Base-by-base conservation (phyloP, 2,329 filamentous ascomycete genomes). In the Parastagonospora nodorum region DNA sequence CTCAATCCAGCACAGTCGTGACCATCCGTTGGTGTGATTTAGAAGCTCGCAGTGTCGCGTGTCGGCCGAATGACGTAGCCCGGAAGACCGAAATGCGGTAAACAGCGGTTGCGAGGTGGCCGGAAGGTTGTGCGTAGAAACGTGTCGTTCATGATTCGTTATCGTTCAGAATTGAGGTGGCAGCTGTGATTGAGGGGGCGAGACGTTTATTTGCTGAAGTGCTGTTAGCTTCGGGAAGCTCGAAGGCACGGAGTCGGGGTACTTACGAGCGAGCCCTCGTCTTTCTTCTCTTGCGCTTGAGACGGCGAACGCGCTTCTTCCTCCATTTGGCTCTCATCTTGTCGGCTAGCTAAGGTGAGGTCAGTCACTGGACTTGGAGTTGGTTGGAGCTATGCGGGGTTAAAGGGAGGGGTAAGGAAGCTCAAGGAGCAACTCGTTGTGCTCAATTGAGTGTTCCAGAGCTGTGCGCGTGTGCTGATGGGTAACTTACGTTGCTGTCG, bases 281-380 rank as follows among this genome's bases (percentile, higher is more conserved):
- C 93, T 99, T 99, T 92, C 94, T 95, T 84, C 94, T 92, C 92
- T 99, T 99, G 79, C 92, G 89, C 89, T 97, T 97, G 81, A 99
- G 91, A 82, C 94, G 88, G 76, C 94, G 87, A 83, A 96, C 92
- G 80, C 94, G 87, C 93, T 99, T 99, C 90, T 99, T 99, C 86
- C 93, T 94, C 94, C 94, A 97, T 86, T 97, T 97, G 78, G 92
- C 92, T 94, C 93, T 88, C 86, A 88, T 88, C 78, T 78, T 81
- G 77, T 76, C 72, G 70, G 73, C 69, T 68, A 64, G 61, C 60
- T 69, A 43, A 55, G 58, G 52, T 60, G 56, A 64, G 53, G 66
- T 73, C 54, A 73, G 70, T 47, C 53, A 43, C 47, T 58, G 55
- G 51, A 50, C 31, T 55, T 43, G 45, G 55, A 55, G 42, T 30